Conservation (phyloP, 805 yeast species). For the Yamadazyma tumulicola region DNA sequence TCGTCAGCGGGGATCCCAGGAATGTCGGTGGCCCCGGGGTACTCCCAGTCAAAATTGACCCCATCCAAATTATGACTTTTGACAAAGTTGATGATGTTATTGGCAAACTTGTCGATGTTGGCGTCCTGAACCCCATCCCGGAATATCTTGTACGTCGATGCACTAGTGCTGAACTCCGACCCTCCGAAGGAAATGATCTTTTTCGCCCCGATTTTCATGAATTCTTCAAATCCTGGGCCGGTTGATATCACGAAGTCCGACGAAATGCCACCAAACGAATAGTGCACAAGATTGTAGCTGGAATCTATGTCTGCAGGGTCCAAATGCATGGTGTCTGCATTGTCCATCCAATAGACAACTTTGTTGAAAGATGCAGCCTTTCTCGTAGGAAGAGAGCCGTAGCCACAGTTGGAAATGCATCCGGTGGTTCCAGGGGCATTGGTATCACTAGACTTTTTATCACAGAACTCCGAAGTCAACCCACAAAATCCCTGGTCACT, state of each 20-base stretch:
- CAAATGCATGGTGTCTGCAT: slow-evolving; percentile 7
- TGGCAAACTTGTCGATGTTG: slow-evolving; percentile 14
- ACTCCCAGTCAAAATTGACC: slow-evolving; percentile 21
- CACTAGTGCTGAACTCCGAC: slow-evolving; percentile 14
- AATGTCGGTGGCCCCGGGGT: slow-evolving; percentile 12
- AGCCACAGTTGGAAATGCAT: slow-evolving; percentile 18
- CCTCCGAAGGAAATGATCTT: slow-evolving; percentile 19
- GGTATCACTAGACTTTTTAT: slow-evolving; percentile 8
- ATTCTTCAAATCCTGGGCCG: slow-evolving; percentile 8
- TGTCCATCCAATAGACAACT: slow-evolving; percentile 16
- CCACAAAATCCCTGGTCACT: slow-evolving; percentile 16
- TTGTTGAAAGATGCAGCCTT: slow-evolving; percentile 13
- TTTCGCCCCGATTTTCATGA: slow-evolving; percentile 10
- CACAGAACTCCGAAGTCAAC: slow-evolving; percentile 14
- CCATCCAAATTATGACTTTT: slow-evolving; percentile 16
- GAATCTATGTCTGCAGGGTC: slow-evolving; percentile 10
- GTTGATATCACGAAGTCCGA: slow-evolving; percentile 10
- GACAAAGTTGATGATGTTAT: slow-evolving; percentile 12
- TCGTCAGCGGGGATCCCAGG: no score
- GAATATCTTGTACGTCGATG: slow-evolving; percentile 13
- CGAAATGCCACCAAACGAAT: slow-evolving; percentile 15
- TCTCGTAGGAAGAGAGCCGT: slow-evolving; percentile 13
- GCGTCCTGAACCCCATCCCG: slow-evolving; percentile 10
- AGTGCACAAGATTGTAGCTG: slow-evolving; percentile 14
- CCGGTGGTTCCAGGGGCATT: slow-evolving; percentile 17